Evolutionary conservation across 768 basidiomycete genomes (phyloP), one percentile per base, ranked within the genome.

Genomic region (Naganishia randhawae): DNA sequence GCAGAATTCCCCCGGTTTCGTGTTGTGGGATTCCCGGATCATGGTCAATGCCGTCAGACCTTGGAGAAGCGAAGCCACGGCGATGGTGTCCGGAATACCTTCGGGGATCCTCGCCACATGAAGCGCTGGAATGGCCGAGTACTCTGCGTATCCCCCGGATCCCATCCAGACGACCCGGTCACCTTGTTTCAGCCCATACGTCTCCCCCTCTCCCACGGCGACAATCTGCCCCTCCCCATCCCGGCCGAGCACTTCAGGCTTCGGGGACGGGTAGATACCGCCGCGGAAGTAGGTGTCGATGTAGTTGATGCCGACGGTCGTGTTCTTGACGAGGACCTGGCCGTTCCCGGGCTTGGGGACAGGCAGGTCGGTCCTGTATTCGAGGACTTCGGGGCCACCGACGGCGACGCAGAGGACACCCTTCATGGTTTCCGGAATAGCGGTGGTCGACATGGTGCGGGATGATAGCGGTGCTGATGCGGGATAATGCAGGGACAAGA

Each of bases 21-120:
- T 89, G 50, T 86, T 81, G 79, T 97, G 90, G 9, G 92, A 86
- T 77, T 99, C 95, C 54, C 87, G 87, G 71, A 89, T 84, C 74
- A 92, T 89, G 1, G 85, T 85, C 16, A 89, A 75, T 0, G 88
- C 79, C 0, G 95, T 97, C 61, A 94, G 71, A 27, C 87, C 90
- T 75, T 94, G 91, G 8, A 90, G 81, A 25, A 87, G 74, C 1
- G 84, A 81, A 0, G 90, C 88, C 1, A 88, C 90, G 0, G 87
- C 93, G 13, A 83, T 80, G 42, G 83, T 83, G 19, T 86, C 84
- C 0, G 86, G 82, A 51, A 92, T 73, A 22, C 73, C 66, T 8
- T 83, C 83, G 0, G 92, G 92, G 1, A 95, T 78, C n/a, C 86
- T 84, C 69, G 83, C 86, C 27, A 85, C 85, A 31, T 79, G 79